Evolutionary conservation across 140 eudicot species (phyloP).

Genomic region (Eryngium alpinum): DNA sequence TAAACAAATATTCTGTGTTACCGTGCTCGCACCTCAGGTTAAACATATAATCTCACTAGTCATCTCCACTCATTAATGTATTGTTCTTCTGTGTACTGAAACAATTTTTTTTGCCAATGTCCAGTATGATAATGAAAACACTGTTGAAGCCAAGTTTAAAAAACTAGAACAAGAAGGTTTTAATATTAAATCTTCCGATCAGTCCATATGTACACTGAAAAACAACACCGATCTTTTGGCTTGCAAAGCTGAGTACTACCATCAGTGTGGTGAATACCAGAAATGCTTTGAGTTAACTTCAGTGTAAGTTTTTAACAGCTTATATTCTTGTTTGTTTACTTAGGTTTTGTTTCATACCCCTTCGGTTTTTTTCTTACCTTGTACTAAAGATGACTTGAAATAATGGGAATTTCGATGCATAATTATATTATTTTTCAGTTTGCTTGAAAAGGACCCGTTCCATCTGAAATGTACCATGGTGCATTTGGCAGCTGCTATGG

Average conservation of each 20-base stretch:
- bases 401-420: background rate
- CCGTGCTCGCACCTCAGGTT: background rate
- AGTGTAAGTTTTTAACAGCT: conserved; percentile 38
- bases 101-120: conserved; percentile 5
- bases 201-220: conserved; percentile 63
- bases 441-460: conserved; percentile 95
- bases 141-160: conserved; percentile 66
- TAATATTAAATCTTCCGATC: conserved; percentile 38
- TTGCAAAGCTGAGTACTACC: conserved; percentile 95
- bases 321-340: background rate
- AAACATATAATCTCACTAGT: background rate
- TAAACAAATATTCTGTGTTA: background rate
- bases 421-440: conserved; percentile 35
- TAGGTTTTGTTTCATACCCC: background rate
- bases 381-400: background rate
- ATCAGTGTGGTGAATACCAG: conserved; percentile 96
- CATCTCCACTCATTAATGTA: background rate
- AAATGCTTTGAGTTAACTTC: conserved; percentile 95
- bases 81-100: background rate
- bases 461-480: conserved; percentile 87
- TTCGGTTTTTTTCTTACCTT: background rate
- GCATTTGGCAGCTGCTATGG: conserved; percentile 98
- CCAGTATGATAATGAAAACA: conserved; percentile 73
- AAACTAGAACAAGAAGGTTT: conserved; percentile 76
- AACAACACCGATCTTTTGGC: conserved; percentile 95